Base-by-base conservation (phyloP, 176 grass and related monocot species). In the Rhipidocladum racemiflorum region DNA sequence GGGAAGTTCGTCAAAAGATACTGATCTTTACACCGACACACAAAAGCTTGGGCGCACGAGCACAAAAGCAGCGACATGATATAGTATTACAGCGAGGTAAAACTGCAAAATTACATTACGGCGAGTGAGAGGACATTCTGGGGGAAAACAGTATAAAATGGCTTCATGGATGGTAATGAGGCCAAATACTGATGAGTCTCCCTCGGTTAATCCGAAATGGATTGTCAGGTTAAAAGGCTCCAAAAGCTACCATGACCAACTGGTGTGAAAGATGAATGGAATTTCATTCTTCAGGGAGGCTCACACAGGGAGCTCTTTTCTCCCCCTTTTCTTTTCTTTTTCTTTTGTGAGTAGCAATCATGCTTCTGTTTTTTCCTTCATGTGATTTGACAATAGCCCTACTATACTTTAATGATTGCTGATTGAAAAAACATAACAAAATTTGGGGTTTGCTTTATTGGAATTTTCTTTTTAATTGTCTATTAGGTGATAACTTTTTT, bases 351-450 rank as follows among this genome's bases (percentile, higher is more conserved):
- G 24, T 11, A 49, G 59, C 61, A 65, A 86, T 83, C 73, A 78
- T 78, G 40, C 66, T 72, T 62, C 68, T 66, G 36, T 72, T 79
- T 79, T 79, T 79, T 30, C 14, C 63, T 40, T 67, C 13, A 28
- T 60, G 15, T 78, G 83, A 86, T 68, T 83, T 86, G 79, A 90
- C 38, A 50, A 10, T 10, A 78, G 43, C 67, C 84, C 66, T 40
- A 29, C 20, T 12, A 59, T 59, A 69, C 29, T 88, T 64, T 54
- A 72, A 78, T 60, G 57, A 9, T 5, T 46, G 54, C 12, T 16
- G 27, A 8, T 82, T 61, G 49, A 24, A 7, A 34, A 72, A 50
- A 57, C 7, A 29, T 11, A 32, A 61, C 36, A 72, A 13, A 23
- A 8, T 66, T 3, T 32, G 16, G 21, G 35, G 11, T 30, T 65